These are phyloP conservation scores for Polychytrium aggregatum DNA, from an alignment of 192 early-diverging fungal species.

Conservation along the genomic window DNA sequence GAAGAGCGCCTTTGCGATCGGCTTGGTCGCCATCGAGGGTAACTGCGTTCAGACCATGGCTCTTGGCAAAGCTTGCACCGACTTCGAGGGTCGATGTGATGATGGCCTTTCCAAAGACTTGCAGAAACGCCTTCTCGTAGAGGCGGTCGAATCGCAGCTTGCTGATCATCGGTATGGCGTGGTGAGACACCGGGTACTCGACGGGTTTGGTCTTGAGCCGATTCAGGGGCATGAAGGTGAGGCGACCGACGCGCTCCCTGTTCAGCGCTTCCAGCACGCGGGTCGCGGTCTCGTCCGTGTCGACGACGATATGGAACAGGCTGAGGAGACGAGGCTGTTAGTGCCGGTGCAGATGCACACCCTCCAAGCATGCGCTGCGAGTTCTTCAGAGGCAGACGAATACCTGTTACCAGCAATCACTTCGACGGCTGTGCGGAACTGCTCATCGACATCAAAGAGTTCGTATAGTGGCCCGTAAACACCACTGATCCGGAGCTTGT, in stretches of 20 bases:
- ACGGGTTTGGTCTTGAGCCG: constrained; percentile 50
- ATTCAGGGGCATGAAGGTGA: constrained; percentile 95
- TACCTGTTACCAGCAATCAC: constrained; percentile 70
- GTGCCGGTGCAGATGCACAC: too few species aligned
- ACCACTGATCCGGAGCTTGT: constrained; percentile 47
- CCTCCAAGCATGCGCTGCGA: too few species aligned
- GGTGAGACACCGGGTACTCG: constrained; percentile 47
- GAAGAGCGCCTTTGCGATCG: constrained; percentile 83
- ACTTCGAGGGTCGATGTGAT: constrained; percentile 77
- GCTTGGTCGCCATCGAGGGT: constrained; percentile 89
- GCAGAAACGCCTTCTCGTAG: constrained; percentile 58
- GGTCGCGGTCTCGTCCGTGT: constrained; percentile 84
- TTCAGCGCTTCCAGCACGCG: constrained; percentile 46
- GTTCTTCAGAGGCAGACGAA: background rate
- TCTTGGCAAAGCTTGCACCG: constrained; percentile 64
- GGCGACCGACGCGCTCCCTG: constrained; percentile 57
- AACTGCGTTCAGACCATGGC: constrained; percentile 67
- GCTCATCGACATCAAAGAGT: constrained; percentile 79
- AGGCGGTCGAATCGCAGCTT: constrained; percentile 62
- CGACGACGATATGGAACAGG: constrained; percentile 93
- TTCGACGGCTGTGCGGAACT: constrained; percentile 78
- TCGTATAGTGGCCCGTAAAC: constrained; percentile 88
- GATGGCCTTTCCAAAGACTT: constrained; percentile 82
- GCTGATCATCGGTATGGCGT: constrained; percentile 75
- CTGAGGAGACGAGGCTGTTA: too few species aligned